These are phyloP conservation scores for Hibiscus trionum DNA, from an alignment of 345 rosid genomes.

Conservation along the genomic window DNA sequence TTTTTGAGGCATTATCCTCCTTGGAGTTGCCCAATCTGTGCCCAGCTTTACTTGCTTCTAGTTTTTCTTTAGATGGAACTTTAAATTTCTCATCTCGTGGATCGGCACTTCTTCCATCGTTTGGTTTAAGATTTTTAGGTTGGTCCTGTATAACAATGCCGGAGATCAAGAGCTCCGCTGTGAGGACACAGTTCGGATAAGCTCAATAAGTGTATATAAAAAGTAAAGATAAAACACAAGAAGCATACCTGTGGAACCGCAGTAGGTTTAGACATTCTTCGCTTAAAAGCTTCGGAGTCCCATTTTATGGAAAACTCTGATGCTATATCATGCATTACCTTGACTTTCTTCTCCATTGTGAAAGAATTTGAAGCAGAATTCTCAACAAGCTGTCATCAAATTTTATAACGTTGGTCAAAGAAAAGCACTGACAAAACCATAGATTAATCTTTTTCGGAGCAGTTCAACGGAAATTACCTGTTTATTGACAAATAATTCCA, in stretches of 20 bases:
- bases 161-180: neutral
- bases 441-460: neutral
- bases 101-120: slow-evolving; percentile 24
- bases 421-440: neutral
- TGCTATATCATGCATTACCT: slow-evolving; percentile 70
- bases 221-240: slow-evolving; percentile 9
- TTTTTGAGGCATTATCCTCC: slow-evolving; percentile 20
- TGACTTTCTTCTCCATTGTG: slow-evolving; percentile 54
- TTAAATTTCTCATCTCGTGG: slow-evolving; percentile 23
- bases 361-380: slow-evolving; percentile 46
- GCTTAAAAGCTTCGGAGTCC: slow-evolving; percentile 62
- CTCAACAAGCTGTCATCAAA: slow-evolving; percentile 53
- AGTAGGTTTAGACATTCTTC: slow-evolving; percentile 35
- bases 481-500: slow-evolving; percentile 54
- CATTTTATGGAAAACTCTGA: slow-evolving; percentile 68
- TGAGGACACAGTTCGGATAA: slow-evolving; percentile 8
- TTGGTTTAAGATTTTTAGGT: slow-evolving; percentile 26
- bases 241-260: slow-evolving; percentile 40
- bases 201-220: neutral
- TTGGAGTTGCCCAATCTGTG: slow-evolving; percentile 20
- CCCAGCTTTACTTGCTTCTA: slow-evolving; percentile 15
- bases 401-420: slow-evolving; percentile 16
- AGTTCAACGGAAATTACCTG: slow-evolving; percentile 43
- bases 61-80: slow-evolving; percentile 23
- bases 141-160: slow-evolving; percentile 38